Evolutionary conservation across 1,139 yeast species (phyloP).

Genomic region (Nakaseomyces bracarensis): DNA sequence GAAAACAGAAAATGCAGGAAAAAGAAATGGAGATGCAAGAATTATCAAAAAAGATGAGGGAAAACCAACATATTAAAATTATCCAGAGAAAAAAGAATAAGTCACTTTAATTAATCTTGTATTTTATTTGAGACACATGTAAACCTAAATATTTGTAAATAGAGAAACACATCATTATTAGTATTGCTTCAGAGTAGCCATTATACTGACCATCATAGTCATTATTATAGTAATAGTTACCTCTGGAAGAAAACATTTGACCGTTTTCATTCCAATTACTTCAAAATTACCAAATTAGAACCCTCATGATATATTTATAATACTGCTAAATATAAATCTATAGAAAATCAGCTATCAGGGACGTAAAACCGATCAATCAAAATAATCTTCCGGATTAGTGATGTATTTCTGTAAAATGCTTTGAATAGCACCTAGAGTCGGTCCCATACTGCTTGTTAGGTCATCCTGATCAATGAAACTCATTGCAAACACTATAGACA

Average conservation of each 20-base stretch:
- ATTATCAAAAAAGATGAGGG: slow-evolving; percentile 29
- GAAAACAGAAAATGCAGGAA: slow-evolving; percentile 32
- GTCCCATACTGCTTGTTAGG: slow-evolving; percentile 36
- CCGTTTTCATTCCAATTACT: no score
- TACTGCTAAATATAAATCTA: no score
- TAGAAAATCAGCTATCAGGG: no score
- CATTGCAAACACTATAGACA: slow-evolving; percentile 70
- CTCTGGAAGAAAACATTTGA: no score
- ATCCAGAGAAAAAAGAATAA: slow-evolving; percentile 27
- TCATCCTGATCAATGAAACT: slow-evolving; percentile 42
- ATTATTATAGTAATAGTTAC: no score
- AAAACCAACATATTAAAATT: slow-evolving; percentile 32
- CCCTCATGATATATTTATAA: no score
- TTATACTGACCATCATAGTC: no score
- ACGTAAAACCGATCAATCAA: neutral
- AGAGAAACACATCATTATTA: slow-evolving; percentile 7
- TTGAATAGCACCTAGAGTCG: slow-evolving; percentile 38
- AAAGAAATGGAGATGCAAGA: slow-evolving; percentile 30
- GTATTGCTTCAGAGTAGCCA: no score
- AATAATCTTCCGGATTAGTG: slow-evolving; percentile 29
- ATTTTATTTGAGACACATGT: neutral
- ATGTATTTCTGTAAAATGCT: slow-evolving; percentile 35
- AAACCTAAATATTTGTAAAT: neutral
- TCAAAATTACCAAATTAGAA: no score
- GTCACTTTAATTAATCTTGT: slow-evolving; percentile 14